Conservation (phyloP, 495 filamentous ascomycete species). For the Thermochaetoides thermophila region DNA sequence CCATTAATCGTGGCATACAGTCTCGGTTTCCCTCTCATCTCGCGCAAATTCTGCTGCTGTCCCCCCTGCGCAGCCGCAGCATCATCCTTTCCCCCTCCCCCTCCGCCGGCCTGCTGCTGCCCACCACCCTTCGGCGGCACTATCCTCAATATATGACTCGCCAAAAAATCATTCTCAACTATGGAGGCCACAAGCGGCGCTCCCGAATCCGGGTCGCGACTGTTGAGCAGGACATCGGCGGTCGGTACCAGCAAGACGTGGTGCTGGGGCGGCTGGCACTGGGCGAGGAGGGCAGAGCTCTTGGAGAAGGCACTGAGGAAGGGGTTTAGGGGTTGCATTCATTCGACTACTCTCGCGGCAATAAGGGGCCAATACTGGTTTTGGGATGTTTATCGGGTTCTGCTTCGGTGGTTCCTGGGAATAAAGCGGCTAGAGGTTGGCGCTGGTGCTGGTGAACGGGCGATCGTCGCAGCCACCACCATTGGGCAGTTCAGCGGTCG, state of each 20-base stretch:
- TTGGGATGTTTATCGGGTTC: no score
- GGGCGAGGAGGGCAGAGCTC: constrained; percentile 77
- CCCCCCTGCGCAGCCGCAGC: constrained; percentile 16
- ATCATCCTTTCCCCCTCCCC: constrained; percentile 51
- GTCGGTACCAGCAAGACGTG: constrained; percentile 91
- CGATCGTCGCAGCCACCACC: no score
- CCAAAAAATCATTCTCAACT: constrained; percentile 82
- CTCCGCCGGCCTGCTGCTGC: no score
- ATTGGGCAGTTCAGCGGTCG: no score
- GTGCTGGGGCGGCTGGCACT: constrained; percentile 84
- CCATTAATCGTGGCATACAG: constrained; percentile 88
- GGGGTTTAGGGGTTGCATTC: constrained; percentile 99
- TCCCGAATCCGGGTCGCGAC: constrained; percentile 78
- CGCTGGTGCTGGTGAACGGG: no score
- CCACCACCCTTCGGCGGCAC: constrained; percentile 40
- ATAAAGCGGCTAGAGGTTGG: no score
- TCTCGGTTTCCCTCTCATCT: constrained; percentile 83
- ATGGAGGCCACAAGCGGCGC: constrained; percentile 65
- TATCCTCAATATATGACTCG: constrained; percentile 89
- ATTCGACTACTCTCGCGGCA: constrained; percentile 18
- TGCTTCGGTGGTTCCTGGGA: no score
- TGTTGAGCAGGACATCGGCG: constrained; percentile 76
- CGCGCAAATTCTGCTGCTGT: constrained; percentile 60
- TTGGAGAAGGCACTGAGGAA: constrained; percentile 97
- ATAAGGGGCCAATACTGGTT: no score